Evolutionary conservation across 2,329 filamentous ascomycete species (phyloP), one percentile per base, ranked within the genome.

Genomic region (Clonostachys rosea): DNA sequence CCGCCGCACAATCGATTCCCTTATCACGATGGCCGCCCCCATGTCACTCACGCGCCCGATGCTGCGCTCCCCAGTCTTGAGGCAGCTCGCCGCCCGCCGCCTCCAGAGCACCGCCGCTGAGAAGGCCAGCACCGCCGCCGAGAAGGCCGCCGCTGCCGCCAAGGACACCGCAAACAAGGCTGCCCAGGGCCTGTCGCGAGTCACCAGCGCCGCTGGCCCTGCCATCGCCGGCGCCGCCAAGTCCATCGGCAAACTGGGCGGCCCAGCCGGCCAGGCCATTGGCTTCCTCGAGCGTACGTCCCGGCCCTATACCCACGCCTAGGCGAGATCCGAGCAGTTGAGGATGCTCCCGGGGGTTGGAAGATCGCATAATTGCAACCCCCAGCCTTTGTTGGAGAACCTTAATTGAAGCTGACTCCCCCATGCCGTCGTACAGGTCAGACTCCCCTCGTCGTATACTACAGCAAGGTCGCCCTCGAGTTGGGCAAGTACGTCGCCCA

Each of bases 391-490:
- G 43, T 40, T 47, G 42, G 47, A 33, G 33, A 46, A 46, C 11
- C n/a, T 12, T 13, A 9, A n/a, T 40, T 8, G n/a, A 9, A 40
- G n/a, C 50, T 55, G 51, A 34, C 2, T 20, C n/a, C 46, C 48
- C 49, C 49, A 43, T 54, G 46, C 35, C 34, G 36, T 43, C 47
- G n/a, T 41, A n/a, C 10, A 49, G 47, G 47, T 40, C 79, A 94
- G 75, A 82, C 91, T 58, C 94, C 94, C 58, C 84, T 85, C 52
- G 86, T 91, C 54, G 66, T 95, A 66, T 96, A 96, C 83, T 99
- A 97, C 79, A 84, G 86, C 62, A 88, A 84, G 68, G 92, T 97
- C 64, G 87, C 79, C 60, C 74, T 91, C 55, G 94, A 99, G 78
- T 78, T 97, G 51, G 81, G 80, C 66, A 95, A 89, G 80, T 79